Conservation (phyloP, 2,329 filamentous ascomycete species). For the Diaporthe caulivora region DNA sequence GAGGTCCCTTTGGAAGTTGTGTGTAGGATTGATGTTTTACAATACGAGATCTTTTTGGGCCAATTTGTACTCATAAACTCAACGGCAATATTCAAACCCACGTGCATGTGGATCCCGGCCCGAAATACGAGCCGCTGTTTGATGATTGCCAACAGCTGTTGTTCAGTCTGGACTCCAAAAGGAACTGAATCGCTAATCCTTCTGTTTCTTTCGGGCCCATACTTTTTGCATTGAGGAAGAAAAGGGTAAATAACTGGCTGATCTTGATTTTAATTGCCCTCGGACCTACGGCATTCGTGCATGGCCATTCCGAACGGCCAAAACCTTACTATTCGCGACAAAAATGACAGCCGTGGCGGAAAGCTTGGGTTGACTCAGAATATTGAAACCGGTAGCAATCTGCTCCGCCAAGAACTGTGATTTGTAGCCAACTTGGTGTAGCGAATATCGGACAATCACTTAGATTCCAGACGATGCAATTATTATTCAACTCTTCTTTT, state of each 20-base stretch:
- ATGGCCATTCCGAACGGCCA: background rate
- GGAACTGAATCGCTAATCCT: too few relatives aligned
- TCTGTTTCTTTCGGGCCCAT: background rate
- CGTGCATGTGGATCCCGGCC: background rate
- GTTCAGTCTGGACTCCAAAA: background rate
- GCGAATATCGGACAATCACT: constrained; percentile 23
- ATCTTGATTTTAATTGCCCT: background rate
- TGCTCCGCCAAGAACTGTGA: constrained; percentile 10
- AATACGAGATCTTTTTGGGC: background rate
- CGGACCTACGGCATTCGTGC: constrained; percentile 6
- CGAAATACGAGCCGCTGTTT: background rate
- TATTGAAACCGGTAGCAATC: constrained; percentile 25
- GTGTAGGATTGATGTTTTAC: background rate
- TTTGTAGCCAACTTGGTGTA: constrained; percentile 1
- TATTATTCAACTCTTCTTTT: background rate
- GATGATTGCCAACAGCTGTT: background rate
- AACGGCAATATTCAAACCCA: background rate
- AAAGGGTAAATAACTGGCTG: background rate
- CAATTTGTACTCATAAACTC: background rate
- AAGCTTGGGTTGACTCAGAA: constrained; percentile 20
- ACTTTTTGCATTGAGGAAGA: background rate
- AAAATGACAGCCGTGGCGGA: background rate
- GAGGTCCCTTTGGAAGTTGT: background rate
- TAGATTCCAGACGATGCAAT: background rate
- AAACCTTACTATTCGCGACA: background rate